These are phyloP conservation scores for Melampsora larici-populina DNA, from an alignment of 1,284 basidiomycete genomes.

Conservation along the genomic window DNA sequence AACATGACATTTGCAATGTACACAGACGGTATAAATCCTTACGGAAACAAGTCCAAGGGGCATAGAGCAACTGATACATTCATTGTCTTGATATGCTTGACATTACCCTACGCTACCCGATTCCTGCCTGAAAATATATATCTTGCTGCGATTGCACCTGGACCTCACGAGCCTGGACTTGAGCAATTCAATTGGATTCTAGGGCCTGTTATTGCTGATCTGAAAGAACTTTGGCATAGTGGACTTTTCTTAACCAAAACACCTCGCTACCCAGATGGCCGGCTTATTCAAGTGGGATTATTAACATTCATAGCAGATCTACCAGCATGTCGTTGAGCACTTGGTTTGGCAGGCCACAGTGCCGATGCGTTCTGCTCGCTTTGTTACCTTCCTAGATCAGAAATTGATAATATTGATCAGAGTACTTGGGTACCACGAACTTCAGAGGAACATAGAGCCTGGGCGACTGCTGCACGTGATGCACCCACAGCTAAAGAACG, in stretches of 20 bases:
- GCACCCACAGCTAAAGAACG: background rate
- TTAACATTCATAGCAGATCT: slow-evolving; percentile 44
- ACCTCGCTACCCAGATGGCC: background rate
- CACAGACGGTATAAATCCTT: background rate
- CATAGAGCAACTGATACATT: background rate
- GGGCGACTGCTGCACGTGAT: background rate
- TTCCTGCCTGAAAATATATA: slow-evolving; percentile 47
- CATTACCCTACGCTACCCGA: background rate
- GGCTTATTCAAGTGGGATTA: slow-evolving; percentile 19
- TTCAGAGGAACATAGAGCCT: background rate
- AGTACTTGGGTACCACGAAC: slow-evolving; percentile 4
- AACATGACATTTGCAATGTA: slow-evolving; percentile 2
- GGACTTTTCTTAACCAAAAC: slow-evolving; percentile 48
- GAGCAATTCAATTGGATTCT: slow-evolving; percentile 52
- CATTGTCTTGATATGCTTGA: background rate
- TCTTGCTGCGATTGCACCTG: slow-evolving; percentile 54
- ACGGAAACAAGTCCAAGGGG: background rate
- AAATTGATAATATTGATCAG: slow-evolving; percentile 15
- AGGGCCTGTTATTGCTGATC: slow-evolving; percentile 50
- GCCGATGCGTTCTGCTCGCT: slow-evolving; percentile 37
- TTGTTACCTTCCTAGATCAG: slow-evolving; percentile 15
- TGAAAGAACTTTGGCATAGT: slow-evolving; percentile 50
- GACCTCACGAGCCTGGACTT: slow-evolving; percentile 45
- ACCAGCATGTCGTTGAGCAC: slow-evolving; percentile 37
- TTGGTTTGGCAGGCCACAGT: slow-evolving; percentile 25